These are phyloP conservation scores for Podospora tetraspora DNA, from an alignment of 495 filamentous ascomycete genomes.

Conservation along the genomic window DNA sequence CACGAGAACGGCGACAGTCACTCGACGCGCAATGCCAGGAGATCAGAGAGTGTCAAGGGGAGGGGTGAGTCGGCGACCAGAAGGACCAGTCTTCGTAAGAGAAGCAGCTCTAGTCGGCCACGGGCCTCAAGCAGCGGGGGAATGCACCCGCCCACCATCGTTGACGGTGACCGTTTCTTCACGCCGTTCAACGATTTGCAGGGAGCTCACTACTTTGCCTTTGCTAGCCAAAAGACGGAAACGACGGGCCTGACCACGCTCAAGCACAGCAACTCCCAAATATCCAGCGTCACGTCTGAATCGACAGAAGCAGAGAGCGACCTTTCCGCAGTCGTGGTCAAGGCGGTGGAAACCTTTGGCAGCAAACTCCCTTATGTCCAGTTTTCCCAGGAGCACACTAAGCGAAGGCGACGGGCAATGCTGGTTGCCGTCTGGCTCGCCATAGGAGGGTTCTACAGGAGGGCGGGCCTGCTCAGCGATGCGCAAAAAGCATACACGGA, in stretches of 20 bases:
- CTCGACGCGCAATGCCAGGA: constrained; percentile 30
- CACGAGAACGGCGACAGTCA: constrained; percentile 32
- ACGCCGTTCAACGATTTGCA: constrained; percentile 34
- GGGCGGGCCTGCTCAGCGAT: constrained; percentile 72
- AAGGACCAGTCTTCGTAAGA: constrained; percentile 42
- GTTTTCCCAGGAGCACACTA: constrained; percentile 45
- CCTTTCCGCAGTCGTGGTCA: constrained; percentile 12
- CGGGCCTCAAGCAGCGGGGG: constrained; percentile 32
- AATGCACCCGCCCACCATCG: constrained; percentile 25
- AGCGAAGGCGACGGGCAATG: constrained; percentile 54
- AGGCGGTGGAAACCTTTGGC: constrained; percentile 21
- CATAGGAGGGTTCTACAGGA: constrained; percentile 79
- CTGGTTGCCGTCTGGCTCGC: constrained; percentile 84
- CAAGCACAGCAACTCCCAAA: constrained; percentile 29
- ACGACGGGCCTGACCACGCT: constrained; percentile 13
- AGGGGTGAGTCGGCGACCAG: constrained; percentile 38
- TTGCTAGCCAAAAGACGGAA: constrained; percentile 21
- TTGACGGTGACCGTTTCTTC: constrained; percentile 38
- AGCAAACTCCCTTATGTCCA: constrained; percentile 43
- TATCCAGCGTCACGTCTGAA: constrained; percentile 21
- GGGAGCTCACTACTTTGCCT: constrained; percentile 33
- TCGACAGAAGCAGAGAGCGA: constrained; percentile 12
- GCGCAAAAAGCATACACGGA: constrained; percentile 73
- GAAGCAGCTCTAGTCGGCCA: constrained; percentile 36
- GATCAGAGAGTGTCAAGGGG: constrained; percentile 32